phyloP scores from a whole-genome alignment of 2,329 filamentous ascomycete species.

The Aspergillus neotritici region DNA sequence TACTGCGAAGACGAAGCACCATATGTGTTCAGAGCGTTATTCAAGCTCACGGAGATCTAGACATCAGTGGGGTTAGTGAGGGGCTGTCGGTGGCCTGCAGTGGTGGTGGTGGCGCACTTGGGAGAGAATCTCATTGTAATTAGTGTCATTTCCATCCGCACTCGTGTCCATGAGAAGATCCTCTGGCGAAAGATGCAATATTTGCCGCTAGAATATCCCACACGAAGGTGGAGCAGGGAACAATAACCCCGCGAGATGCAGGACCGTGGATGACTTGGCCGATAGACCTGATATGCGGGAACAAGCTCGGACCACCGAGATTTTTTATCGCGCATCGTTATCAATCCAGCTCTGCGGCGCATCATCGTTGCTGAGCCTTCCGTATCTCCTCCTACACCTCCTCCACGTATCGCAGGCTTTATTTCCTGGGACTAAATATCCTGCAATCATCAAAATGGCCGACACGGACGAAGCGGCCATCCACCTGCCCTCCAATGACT shows the following conservation, averaged over 20 bases:
- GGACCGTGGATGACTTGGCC: neutral
- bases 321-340: slow-evolving; percentile 12
- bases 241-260: no score
- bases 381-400: neutral
- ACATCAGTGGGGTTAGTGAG: neutral
- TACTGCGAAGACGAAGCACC: slow-evolving; percentile 35
- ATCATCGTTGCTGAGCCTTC: neutral
- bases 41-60: slow-evolving; percentile 39
- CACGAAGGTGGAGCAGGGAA: no score
- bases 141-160: neutral
- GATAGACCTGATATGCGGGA: slow-evolving; percentile 5
- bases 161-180: neutral
- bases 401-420: neutral
- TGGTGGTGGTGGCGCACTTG: slow-evolving; percentile 13
- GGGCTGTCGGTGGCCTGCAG: neutral
- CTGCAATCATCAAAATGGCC: slow-evolving; percentile 29
- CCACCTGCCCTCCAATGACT: slow-evolving; percentile 23
- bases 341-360: slow-evolving; percentile 3
- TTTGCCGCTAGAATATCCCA: neutral
- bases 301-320: slow-evolving; percentile 12
- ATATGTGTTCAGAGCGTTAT: slow-evolving; percentile 37
- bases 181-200: neutral
- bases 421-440: neutral
- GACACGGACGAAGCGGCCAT: slow-evolving; percentile 42
- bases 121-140: slow-evolving; percentile 17